Evolutionary conservation across 2,329 filamentous ascomycete species (phyloP), one percentile per base, ranked within the genome.

Genomic region (Exophiala mesophila): DNA sequence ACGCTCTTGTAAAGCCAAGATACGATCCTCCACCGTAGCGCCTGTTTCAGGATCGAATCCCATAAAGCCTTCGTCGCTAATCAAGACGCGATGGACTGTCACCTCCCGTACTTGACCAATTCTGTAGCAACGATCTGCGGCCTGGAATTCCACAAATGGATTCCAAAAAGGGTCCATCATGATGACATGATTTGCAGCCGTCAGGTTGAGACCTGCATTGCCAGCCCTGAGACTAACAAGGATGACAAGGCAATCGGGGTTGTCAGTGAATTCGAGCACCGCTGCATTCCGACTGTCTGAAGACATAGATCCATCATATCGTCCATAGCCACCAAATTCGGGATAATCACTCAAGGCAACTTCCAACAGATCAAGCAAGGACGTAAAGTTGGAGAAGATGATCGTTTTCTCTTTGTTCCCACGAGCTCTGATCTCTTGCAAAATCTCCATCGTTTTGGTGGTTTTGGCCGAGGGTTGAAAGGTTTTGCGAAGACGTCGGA

Each of bases 91-190:
- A 60, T 95, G 88, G 1, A 96, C 83, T 41, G 80, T 74, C 3
- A 95, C 89, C 5, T 80, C 69, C 3, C 74, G 73, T 52, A 73
- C 68, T 65, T 96, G 89, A 1, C 88, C 88, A 54, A 95, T 89
- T 7, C 89, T 83, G 63, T 95, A 84, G 2, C 88, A 86, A 16
- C 89, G 83, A 61, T 94, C 89, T 37, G 95, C 82, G 3, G 89
- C 89, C 65, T 96, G 89, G 64, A 88, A 87, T 65, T 95, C 89
- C 36, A 94, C 54, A 24, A 53, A 56, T 2, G 88, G 89, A 51
- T 95, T 96, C 87, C 88, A 95, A 67, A 94, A 94, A 0, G 88
- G 88, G 59, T 95, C 88, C 59, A 94, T 80, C 51, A 95, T 85
- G 62, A 96, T 87, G 53, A 95, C 86, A 50, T 88, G 83, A 1